A percentile compares a stretch with the other conserved stretches of the same genome.
These are phyloP conservation scores for Lodderomyces theae DNA, from an alignment of 1,139 yeast genomes.

Conservation along the genomic window DNA sequence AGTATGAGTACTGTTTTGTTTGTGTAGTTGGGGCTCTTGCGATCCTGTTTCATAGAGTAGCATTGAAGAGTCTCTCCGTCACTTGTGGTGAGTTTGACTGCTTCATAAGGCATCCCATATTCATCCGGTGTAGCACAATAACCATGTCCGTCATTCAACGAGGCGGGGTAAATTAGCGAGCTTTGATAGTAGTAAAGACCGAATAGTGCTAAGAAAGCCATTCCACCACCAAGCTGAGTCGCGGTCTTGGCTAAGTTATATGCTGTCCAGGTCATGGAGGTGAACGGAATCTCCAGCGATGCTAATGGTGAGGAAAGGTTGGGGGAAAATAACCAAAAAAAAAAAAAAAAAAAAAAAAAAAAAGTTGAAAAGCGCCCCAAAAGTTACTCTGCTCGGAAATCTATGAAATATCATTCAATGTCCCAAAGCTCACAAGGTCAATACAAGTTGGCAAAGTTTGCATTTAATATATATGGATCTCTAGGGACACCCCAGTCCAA, in stretches of 20 bases:
- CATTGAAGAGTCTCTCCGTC: slow-evolving; percentile 59
- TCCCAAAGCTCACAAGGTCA: slow-evolving; percentile 11
- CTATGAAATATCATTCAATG: not conserved
- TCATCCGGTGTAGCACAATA: slow-evolving; percentile 77
- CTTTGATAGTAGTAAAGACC: slow-evolving; percentile 69
- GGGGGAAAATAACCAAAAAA: not conserved
- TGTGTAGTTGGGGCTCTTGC: slow-evolving; percentile 36
- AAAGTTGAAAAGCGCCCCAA: too few relatives aligned
- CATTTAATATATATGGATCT: slow-evolving; percentile 34
- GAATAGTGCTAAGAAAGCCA: slow-evolving; percentile 41
- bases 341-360: too few relatives aligned
- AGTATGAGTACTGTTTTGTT: slow-evolving; percentile 74
- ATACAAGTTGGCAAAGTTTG: slow-evolving; percentile 32
- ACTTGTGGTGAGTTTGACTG: slow-evolving; percentile 55
- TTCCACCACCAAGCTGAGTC: slow-evolving; percentile 32
- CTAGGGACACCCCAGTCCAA: slow-evolving; percentile 18
- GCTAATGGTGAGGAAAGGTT: too few relatives aligned
- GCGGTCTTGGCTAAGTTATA: slow-evolving; percentile 17
- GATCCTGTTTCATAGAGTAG: slow-evolving; percentile 48
- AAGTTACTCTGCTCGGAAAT: too few relatives aligned
- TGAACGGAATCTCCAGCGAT: not conserved
- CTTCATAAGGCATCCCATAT: slow-evolving; percentile 68
- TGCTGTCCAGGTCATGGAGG: slow-evolving; percentile 5
- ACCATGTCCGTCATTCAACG: slow-evolving; percentile 73
- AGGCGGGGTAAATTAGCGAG: slow-evolving; percentile 75